Base-by-base conservation (phyloP, 495 filamentous ascomycete species). In the Tuber melanosporum region DNA sequence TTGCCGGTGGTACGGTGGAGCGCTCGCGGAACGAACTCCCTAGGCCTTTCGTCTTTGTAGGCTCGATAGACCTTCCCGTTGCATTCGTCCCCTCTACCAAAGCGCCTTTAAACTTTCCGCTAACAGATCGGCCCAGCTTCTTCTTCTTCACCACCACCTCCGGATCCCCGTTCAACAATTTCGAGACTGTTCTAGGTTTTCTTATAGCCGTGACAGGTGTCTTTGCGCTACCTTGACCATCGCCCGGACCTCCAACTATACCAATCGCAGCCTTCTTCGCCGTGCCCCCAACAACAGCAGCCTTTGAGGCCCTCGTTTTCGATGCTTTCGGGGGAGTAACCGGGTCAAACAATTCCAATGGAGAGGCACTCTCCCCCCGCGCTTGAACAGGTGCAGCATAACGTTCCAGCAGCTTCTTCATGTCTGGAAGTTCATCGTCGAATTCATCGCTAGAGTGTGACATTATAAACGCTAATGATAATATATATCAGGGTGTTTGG, bases 361-460 rank as follows among this genome's bases (percentile, higher is more conserved):
- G 44, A 73, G 62, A n/a, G 42, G n/a, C 41, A 69, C 49, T 66
- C 72, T 75, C 77, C 42, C 36, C 62, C 72, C 26, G 78, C 39
- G 74, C 74, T 22, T 74, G 52, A 66, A 66, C 32, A 36, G 57
- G 26, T 36, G 1, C 14, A 17, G 12, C 5, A 36, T 66, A 66
- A 66, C 57, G 57, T 62, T 80, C 78, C 17, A 81, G 69, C 5
- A 84, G 75, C 45, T 77, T 70, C 57, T 76, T 75, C 2, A 84
- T 20, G 46, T 80, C 77, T 1, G 83, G 82, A 66, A 84, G 79
- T 19, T 83, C 82, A 72, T 76, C 79, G 69, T 80, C 79, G 39
- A 74, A 80, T 72, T 76, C 73, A 73, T 77, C 70, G 36, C 79
- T 81, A 39, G 71, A 73, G 57, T 73, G 71, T 15, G 70, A 42